These are phyloP conservation scores for Golubevia pallescens DNA, from an alignment of 1,284 basidiomycete genomes.

Conservation along the genomic window DNA sequence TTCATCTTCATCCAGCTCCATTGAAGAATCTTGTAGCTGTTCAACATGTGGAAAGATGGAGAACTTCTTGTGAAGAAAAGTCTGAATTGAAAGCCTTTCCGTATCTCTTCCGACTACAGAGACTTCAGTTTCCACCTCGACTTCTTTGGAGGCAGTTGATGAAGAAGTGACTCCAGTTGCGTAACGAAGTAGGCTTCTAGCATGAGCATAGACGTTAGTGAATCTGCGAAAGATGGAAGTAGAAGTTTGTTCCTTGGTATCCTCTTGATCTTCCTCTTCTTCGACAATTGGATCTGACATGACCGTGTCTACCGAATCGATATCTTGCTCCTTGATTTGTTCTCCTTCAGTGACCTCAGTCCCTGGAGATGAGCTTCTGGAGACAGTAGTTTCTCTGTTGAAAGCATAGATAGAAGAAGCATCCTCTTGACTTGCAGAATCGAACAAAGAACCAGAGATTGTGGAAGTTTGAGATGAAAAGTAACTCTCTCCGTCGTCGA, in stretches of 20 bases:
- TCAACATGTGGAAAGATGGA: slow-evolving; percentile 23
- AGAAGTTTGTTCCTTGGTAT: background rate
- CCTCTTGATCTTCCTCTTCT: background rate
- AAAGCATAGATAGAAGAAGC: background rate
- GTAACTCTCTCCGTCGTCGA: slow-evolving; percentile 27
- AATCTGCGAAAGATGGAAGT: background rate
- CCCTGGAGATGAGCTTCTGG: background rate
- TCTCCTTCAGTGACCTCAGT: background rate
- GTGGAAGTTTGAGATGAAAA: slow-evolving; percentile 34
- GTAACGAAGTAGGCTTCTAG: slow-evolving; percentile 49
- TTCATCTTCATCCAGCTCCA: background rate
- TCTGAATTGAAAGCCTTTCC: slow-evolving; percentile 39
- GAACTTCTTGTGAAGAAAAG: slow-evolving; percentile 44
- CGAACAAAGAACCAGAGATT: slow-evolving; percentile 3
- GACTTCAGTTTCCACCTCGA: slow-evolving; percentile 24
- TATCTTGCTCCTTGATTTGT: background rate
- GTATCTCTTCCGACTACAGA: slow-evolving; percentile 48
- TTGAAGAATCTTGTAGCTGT: background rate
- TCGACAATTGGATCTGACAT: background rate
- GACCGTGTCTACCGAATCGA: background rate
- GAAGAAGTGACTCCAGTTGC: slow-evolving; percentile 28
- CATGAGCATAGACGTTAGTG: slow-evolving; percentile 54
- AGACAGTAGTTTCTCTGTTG: background rate
- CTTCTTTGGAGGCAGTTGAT: slow-evolving; percentile 19
- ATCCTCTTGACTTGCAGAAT: background rate